Evolutionary conservation across 176 grass and related monocot species (phyloP).

Genomic region (Tuctoria greenei): DNA sequence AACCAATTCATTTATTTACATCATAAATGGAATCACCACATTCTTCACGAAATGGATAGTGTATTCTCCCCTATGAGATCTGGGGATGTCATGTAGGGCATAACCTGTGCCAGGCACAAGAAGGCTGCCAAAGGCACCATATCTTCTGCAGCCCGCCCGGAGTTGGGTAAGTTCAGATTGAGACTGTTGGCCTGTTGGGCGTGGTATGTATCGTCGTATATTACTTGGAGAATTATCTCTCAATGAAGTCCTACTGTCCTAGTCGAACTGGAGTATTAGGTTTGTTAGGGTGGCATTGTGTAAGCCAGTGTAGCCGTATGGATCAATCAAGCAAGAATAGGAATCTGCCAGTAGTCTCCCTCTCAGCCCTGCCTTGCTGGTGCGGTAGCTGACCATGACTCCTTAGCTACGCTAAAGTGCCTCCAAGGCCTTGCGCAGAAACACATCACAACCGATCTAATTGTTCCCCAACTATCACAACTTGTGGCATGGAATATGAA

Average conservation of each 20-base stretch:
- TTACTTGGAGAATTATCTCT: conserved; percentile 7
- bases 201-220: not conserved
- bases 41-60: conserved; percentile 1
- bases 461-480: not conserved
- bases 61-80: not conserved
- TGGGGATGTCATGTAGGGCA: not conserved
- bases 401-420: not conserved
- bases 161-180: conserved; percentile 16
- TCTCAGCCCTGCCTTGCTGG: not conserved
- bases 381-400: not conserved
- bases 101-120: not conserved
- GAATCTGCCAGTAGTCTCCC: not conserved
- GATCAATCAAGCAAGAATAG: not conserved
- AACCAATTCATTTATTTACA: conserved; percentile 11
- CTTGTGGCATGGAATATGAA: conserved; percentile 9
- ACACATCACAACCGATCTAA: not conserved
- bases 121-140: not conserved
- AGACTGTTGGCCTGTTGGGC: not conserved
- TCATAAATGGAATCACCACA: not conserved
- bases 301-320: not conserved
- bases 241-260: not conserved
- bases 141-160: not conserved
- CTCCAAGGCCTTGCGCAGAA: not conserved
- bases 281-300: not conserved
- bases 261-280: not conserved